phyloP scores from a whole-genome alignment of 2,329 filamentous ascomycete genomes.

The Fusarium siculi region DNA sequence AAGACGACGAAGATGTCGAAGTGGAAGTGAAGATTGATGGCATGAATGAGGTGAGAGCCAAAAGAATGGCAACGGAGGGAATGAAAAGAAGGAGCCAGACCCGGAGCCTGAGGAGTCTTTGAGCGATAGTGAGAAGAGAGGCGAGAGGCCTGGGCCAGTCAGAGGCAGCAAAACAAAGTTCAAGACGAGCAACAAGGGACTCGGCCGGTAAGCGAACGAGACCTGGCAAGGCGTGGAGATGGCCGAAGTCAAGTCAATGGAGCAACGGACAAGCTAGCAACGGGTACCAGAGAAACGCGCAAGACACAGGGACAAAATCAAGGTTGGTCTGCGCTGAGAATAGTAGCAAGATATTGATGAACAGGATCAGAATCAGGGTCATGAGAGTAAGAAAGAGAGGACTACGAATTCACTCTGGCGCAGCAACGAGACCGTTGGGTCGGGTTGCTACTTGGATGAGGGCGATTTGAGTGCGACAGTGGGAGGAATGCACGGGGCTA shows the following conservation, averaged over 20 bases:
- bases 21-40: slow-evolving; percentile 32
- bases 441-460: slow-evolving; percentile 24
- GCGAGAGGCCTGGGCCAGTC: slow-evolving; percentile 34
- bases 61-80: slow-evolving; percentile 29
- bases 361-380: not conserved
- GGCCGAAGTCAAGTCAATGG: slow-evolving; percentile 40
- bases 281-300: slow-evolving; percentile 40
- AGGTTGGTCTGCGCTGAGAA: slow-evolving; percentile 12
- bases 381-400: slow-evolving; percentile 17
- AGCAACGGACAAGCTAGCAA: slow-evolving; percentile 37
- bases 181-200: slow-evolving; percentile 37
- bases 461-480: slow-evolving; percentile 29
- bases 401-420: slow-evolving; percentile 38
- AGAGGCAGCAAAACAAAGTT: slow-evolving; percentile 42
- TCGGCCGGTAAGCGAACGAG: slow-evolving; percentile 38
- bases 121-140: slow-evolving; percentile 37
- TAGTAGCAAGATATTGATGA: slow-evolving; percentile 6
- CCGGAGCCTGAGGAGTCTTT: slow-evolving; percentile 14
- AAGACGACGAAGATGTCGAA: slow-evolving; percentile 30
- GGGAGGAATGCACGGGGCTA: slow-evolving; percentile 45
- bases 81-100: slow-evolving; percentile 31
- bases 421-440: slow-evolving; percentile 40
- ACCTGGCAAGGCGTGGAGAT: slow-evolving; percentile 35
- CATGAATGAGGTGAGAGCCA: slow-evolving; percentile 35
- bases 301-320: slow-evolving; percentile 36